phyloP scores from a whole-genome alignment of 768 basidiomycete genomes.

The Hygrocybe punicea region DNA sequence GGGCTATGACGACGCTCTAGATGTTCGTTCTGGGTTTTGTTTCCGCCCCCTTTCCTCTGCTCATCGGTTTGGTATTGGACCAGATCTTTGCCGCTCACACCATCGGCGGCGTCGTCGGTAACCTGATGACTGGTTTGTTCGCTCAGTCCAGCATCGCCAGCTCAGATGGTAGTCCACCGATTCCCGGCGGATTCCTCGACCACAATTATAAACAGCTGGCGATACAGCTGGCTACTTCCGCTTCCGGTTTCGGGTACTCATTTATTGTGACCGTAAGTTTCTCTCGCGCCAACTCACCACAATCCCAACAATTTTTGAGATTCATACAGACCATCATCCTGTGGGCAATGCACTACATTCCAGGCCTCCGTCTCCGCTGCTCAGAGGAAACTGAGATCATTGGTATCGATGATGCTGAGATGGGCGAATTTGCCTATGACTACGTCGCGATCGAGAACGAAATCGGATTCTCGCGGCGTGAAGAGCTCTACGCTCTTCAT shows the following conservation, averaged over 20 bases:
- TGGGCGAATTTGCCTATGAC: slow-evolving; percentile 88
- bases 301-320: neutral
- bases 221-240: slow-evolving; percentile 77
- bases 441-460: slow-evolving; percentile 74
- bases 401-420: slow-evolving; percentile 86
- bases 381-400: slow-evolving; percentile 66
- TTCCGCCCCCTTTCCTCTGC: neutral
- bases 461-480: neutral
- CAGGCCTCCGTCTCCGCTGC: slow-evolving; percentile 69
- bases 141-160: slow-evolving; percentile 76
- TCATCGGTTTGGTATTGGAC: neutral
- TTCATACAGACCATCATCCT: slow-evolving; percentile 64
- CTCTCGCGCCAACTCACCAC: neutral
- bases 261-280: slow-evolving; percentile 72
- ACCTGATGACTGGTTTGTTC: slow-evolving; percentile 83
- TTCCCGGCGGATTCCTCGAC: slow-evolving; percentile 86
- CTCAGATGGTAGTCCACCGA: slow-evolving; percentile 67
- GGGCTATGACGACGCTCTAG: slow-evolving; percentile 75
- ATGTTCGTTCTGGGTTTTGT: slow-evolving; percentile 44
- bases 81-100: slow-evolving; percentile 89
- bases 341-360: slow-evolving; percentile 86
- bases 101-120: slow-evolving; percentile 76
- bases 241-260: slow-evolving; percentile 62
- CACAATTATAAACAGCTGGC: slow-evolving; percentile 79
- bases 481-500: no score